phyloP scores from a whole-genome alignment of 148 eudicot species.

The Heliamphora exappendiculata region DNA sequence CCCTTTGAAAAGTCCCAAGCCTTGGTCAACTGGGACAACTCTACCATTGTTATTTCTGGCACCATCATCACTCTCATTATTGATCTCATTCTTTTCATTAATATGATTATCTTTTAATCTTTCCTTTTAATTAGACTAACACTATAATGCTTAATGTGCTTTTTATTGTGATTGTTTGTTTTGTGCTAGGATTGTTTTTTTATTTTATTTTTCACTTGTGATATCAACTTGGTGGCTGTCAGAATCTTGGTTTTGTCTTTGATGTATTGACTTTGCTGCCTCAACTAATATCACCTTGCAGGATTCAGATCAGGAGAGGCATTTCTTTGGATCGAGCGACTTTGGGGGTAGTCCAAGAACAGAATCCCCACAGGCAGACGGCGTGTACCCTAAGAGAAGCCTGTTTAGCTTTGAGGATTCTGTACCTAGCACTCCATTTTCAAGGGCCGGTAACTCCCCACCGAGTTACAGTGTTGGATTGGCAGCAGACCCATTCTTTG shows the following conservation, averaged over 20 bases:
- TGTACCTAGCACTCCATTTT: constrained; percentile 70
- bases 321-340: constrained; percentile 61
- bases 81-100: not conserved
- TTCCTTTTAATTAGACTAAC: not conserved
- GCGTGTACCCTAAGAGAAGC: constrained; percentile 43
- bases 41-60: not conserved
- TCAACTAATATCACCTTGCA: constrained; percentile 20
- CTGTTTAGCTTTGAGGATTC: constrained; percentile 72
- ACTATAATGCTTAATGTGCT: not conserved
- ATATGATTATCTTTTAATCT: not conserved
- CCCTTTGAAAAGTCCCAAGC: too few relatives aligned
- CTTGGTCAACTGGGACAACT: too few relatives aligned
- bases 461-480: constrained; percentile 52
- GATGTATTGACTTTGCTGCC: not conserved
- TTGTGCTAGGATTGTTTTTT: not conserved
- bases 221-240: not conserved
- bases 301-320: constrained; percentile 58
- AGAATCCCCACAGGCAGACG: constrained; percentile 54
- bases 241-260: not conserved
- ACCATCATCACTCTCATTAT: not conserved
- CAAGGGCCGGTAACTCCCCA: constrained; percentile 64
- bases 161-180: not conserved
- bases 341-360: constrained; percentile 53
- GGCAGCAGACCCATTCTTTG: constrained; percentile 58
- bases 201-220: not conserved